Evolutionary conservation across 345 rosid genomes (phyloP), one percentile per base, ranked within the genome.

Genomic region (Eutrema yunnanense): DNA sequence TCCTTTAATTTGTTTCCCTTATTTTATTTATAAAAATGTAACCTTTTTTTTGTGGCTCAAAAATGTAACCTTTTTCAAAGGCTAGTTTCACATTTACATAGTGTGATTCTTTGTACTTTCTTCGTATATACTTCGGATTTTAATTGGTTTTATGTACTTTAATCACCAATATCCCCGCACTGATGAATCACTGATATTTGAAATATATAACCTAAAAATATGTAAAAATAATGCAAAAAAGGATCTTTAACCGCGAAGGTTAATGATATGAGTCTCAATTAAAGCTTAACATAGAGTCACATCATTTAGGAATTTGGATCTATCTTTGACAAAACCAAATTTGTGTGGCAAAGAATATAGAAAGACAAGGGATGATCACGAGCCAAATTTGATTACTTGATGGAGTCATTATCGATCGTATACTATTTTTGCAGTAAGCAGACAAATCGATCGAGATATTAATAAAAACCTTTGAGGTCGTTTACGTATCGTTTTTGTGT

Each of bases 301-400:
- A 41, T 59, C 62, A 67, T 50, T 58, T 49, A 74, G 73, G 67
- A 30, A 74, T 65, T 48, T 43, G 72, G 47, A 66, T 67, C 52
- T 19, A 49, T 66, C 61, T 40, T 60, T 66, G 67, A 67, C 78
- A 50, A 48, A 56, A 47, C 22, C 44, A 14, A 9, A 3, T 47
- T 44, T 38, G 3, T 55, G 16, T 66, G 78, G 47, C 58, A 38
- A 5, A 9, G 16, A 26, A 12, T 38, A 6, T 8, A 37, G 22
- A 49, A 58, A 26, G 46, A 37, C 13, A 63, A 44, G 9, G 62
- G n/a, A 65, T 38, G 42, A 57, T 50, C 67, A 58, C 52, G 38
- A 66, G 40, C 67, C 22, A 58, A 47, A 58, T 48, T 73, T 57
- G 44, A 47, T 37, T 57, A 29, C 0, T 63, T 36, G 46, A 48